phyloP scores from a whole-genome alignment of 257 asterid species.

The Primulina tabacum region DNA sequence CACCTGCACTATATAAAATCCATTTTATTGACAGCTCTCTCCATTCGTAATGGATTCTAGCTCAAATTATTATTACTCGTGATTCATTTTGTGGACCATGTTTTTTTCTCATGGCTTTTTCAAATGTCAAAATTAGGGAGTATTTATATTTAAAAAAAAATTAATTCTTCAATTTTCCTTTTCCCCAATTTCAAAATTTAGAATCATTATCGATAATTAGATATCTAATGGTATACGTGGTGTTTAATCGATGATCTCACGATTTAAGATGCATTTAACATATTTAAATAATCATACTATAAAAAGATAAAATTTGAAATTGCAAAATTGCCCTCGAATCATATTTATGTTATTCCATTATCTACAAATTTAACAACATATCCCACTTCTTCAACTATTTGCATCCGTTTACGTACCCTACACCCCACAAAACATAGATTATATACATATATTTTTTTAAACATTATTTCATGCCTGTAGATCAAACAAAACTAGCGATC shows the following conservation, averaged over 20 bases:
- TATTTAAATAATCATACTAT: neutral
- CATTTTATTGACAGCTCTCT: conserved; percentile 30
- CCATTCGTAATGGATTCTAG: conserved; percentile 38
- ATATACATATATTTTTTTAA: too few relatives aligned
- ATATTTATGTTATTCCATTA: neutral
- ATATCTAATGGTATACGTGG: too few relatives aligned
- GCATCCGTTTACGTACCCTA: neutral
- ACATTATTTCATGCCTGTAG: neutral
- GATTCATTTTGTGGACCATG: conserved; percentile 34
- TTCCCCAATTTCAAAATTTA: too few relatives aligned
- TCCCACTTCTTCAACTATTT: neutral
- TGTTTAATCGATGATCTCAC: too few relatives aligned
- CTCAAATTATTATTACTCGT: conserved; percentile 22
- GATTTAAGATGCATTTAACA: too few relatives aligned
- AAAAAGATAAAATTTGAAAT: neutral
- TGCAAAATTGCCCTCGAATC: neutral
- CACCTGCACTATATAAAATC: conserved; percentile 37
- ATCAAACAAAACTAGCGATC: neutral
- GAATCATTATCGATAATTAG: neutral
- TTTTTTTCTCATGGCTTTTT: conserved; percentile 4
- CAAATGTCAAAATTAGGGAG: neutral
- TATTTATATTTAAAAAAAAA: too few relatives aligned
- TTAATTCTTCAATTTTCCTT: too few relatives aligned
- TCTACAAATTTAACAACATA: neutral
- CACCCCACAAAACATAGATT: neutral